Conservation (phyloP, 2,329 filamentous ascomycete species). For the Helicocarpus griseus region DNA sequence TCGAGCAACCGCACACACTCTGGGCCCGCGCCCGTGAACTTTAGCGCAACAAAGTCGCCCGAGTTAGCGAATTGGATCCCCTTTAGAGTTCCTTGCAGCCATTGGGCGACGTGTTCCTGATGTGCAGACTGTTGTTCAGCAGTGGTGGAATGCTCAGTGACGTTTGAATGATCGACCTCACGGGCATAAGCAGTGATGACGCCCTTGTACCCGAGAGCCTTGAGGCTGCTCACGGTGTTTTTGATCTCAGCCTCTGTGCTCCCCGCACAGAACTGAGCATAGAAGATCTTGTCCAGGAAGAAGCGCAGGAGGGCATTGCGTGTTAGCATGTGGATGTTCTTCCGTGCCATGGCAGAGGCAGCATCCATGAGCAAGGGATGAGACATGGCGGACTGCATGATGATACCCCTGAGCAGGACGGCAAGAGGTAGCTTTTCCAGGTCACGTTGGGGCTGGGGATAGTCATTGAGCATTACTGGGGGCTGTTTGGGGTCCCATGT, state of each 20-base stretch:
- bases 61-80: conserved; percentile 43
- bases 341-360: conserved; percentile 10
- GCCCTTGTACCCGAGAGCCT: conserved; percentile 42
- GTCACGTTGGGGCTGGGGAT: conserved; percentile 3
- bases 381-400: conserved; percentile 13
- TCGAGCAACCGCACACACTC: conserved; percentile 12
- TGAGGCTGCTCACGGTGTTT: conserved; percentile 37
- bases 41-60: conserved; percentile 45
- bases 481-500: background rate
- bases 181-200: conserved; percentile 46
- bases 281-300: conserved; percentile 33
- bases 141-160: conserved; percentile 21
- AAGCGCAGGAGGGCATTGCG: conserved; percentile 9
- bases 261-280: conserved; percentile 50
- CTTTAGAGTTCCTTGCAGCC: conserved; percentile 44
- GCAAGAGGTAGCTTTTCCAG: conserved; percentile 10
- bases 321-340: conserved; percentile 11
- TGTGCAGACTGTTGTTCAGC: conserved; percentile 25
- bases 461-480: background rate
- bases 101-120: conserved; percentile 29
- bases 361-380: conserved; percentile 11
- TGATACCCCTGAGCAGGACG: conserved; percentile 12
- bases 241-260: conserved; percentile 40
- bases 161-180: conserved; percentile 43
- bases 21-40: conserved; percentile 64